A percentile compares a stretch with the other conserved stretches of the same genome.
phyloP scores from a whole-genome alignment of 148 eudicot genomes.

The Tetragonia tetragonoides region DNA sequence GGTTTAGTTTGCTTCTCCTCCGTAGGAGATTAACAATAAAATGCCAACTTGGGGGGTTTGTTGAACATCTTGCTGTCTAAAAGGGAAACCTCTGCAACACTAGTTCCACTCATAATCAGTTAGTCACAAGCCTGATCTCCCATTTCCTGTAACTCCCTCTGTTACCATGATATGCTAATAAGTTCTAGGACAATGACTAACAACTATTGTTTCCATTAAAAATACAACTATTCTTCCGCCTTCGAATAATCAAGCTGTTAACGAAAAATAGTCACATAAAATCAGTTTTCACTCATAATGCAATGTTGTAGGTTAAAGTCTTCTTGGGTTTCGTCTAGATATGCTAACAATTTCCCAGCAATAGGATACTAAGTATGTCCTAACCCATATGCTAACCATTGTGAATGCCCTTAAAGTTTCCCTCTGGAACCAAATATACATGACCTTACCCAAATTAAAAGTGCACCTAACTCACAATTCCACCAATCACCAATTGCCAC shows the following conservation, averaged over 20 bases:
- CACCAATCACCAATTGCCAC: no score
- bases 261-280: no score
- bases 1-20: constrained; percentile 24
- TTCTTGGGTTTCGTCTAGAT: no score
- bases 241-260: no score
- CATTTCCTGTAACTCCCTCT: no score
- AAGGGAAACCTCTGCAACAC: background rate
- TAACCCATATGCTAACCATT: no score
- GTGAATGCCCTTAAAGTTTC: background rate
- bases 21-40: background rate
- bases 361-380: no score
- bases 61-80: no score
- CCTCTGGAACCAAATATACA: background rate
- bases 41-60: background rate
- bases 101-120: background rate
- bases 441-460: background rate
- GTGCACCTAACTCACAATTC: background rate
- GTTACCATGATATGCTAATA: background rate
- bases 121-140: no score
- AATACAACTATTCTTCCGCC: background rate
- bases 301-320: no score
- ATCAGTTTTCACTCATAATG: no score
- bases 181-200: background rate
- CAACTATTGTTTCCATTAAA: background rate
- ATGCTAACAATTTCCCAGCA: no score